phyloP scores from a whole-genome alignment of 768 basidiomycete genomes.

The Glaciozyma martinii region DNA sequence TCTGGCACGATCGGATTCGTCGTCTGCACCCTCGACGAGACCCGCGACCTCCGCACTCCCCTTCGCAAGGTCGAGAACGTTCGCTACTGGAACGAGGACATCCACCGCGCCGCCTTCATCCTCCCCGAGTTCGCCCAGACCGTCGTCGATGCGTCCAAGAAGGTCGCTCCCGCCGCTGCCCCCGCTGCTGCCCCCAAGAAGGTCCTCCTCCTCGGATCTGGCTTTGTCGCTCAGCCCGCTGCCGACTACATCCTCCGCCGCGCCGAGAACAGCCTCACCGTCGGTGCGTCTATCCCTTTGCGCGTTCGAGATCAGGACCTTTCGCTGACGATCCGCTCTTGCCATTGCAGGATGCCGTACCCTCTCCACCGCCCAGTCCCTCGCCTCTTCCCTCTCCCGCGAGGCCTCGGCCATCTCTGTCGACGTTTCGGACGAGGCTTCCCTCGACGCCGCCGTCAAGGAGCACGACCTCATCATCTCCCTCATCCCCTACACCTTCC shows the following conservation, averaged over 20 bases:
- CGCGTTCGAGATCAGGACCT: background rate
- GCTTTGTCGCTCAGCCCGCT: conserved; percentile 91
- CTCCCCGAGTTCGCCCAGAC: conserved; percentile 85
- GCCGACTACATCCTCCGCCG: conserved; percentile 84
- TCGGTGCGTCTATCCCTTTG: conserved; percentile 50
- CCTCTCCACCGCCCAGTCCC: conserved; percentile 60
- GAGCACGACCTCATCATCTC: conserved; percentile 89
- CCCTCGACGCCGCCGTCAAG: conserved; percentile 70
- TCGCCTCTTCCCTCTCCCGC: conserved; percentile 59
- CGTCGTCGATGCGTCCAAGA: conserved; percentile 48
- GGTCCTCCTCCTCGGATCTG: conserved; percentile 83
- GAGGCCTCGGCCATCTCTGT: conserved; percentile 62
- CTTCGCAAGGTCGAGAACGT: conserved; percentile 55
- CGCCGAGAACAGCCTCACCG: conserved; percentile 70
- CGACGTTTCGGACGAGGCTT: conserved; percentile 60
- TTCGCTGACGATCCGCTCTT: background rate
- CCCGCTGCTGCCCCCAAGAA: conserved; percentile 44
- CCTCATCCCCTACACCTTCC: conserved; percentile 89
- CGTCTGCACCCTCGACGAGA: conserved; percentile 65
- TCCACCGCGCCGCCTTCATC: conserved; percentile 75
- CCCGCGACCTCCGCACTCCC: conserved; percentile 62
- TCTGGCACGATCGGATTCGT: conserved; percentile 97
- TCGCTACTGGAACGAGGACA: conserved; percentile 71
- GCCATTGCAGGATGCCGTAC: conserved; percentile 70
- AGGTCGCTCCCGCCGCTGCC: conserved; percentile 35